These are phyloP conservation scores for Fusarium sp. DNA, from an alignment of 2,329 filamentous ascomycete species.

Conservation along the genomic window DNA sequence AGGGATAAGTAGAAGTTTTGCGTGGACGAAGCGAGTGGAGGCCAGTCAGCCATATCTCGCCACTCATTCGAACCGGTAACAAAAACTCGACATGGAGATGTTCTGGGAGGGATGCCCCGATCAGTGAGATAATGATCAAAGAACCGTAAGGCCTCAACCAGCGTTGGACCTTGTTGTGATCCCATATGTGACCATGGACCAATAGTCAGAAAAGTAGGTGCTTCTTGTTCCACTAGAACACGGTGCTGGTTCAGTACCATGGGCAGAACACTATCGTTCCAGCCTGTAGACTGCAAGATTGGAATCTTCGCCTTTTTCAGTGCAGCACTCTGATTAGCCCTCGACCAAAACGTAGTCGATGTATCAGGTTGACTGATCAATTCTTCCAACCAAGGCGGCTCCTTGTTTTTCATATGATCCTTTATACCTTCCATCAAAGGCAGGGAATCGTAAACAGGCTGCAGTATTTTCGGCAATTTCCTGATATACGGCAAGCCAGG, in stretches of 20 bases:
- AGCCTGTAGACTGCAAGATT: not conserved
- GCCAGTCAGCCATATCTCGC: not conserved
- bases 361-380: not conserved
- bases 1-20: not conserved
- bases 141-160: not conserved
- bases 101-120: accelerated
- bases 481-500: not conserved
- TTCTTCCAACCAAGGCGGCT: not conserved
- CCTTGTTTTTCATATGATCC: not conserved
- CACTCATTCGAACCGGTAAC: not conserved
- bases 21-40: accelerated
- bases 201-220: not conserved
- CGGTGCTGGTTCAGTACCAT: not conserved
- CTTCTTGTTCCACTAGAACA: not conserved
- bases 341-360: not conserved
- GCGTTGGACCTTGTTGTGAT: not conserved
- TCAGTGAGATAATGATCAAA: not conserved
- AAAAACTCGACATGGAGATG: accelerated
- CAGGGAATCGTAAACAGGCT: not conserved
- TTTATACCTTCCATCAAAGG: not conserved
- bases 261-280: not conserved
- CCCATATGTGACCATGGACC: not conserved
- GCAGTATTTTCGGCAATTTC: accelerated
- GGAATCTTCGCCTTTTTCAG: not conserved
- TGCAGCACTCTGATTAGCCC: not conserved